Evolutionary conservation across 2,329 filamentous ascomycete genomes (phyloP).

Genomic region (Gaeumannomyces sp.): DNA sequence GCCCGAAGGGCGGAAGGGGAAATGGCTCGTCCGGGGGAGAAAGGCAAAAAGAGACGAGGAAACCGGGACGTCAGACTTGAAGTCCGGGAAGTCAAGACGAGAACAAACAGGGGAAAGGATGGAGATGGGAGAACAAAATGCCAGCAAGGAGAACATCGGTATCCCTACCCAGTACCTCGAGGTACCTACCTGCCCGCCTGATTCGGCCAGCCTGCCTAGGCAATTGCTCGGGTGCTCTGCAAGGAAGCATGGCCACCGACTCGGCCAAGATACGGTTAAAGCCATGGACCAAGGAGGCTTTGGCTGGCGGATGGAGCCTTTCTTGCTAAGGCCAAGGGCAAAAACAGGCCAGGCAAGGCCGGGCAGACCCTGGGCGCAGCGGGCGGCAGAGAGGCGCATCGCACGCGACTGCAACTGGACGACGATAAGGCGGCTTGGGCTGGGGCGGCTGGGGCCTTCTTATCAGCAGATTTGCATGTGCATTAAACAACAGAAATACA

Average conservation of each 20-base stretch:
- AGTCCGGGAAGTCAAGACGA: neutral
- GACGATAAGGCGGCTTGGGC: slow-evolving; percentile 2
- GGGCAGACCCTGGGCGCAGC: neutral
- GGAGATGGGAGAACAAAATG: neutral
- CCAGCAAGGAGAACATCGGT: neutral
- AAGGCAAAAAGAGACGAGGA: neutral
- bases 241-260: too few relatives aligned
- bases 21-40: neutral
- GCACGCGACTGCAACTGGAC: slow-evolving; percentile 5
- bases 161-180: neutral
- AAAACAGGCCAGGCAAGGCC: neutral
- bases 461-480: neutral
- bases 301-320: neutral
- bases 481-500: slow-evolving; percentile 2
- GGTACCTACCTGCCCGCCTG: neutral
- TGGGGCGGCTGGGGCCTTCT: neutral
- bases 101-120: neutral
- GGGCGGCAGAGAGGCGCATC: neutral
- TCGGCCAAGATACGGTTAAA: neutral
- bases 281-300: neutral
- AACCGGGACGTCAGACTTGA: neutral
- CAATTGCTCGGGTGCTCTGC: neutral
- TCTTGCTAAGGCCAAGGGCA: neutral
- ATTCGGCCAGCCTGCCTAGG: neutral
- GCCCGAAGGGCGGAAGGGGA: neutral